phyloP scores from a whole-genome alignment of 306 rosid genomes.

The Quercus dentata region DNA sequence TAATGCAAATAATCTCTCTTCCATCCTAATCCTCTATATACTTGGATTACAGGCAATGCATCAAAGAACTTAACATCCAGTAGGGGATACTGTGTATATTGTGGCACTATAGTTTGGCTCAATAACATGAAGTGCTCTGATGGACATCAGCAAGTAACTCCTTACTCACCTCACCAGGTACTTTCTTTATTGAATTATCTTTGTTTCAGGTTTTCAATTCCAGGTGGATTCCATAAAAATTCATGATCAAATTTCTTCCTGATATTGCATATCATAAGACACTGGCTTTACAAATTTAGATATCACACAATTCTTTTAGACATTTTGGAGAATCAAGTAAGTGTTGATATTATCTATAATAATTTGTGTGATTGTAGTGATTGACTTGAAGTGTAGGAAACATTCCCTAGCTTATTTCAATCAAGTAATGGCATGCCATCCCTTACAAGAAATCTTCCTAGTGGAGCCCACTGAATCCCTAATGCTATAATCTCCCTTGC shows the following conservation, averaged over 20 bases:
- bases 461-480: neutral
- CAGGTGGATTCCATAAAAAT: neutral
- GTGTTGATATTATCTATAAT: neutral
- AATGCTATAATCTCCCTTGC: neutral
- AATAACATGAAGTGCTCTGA: conserved; percentile 59
- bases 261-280: neutral
- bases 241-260: neutral
- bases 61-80: conserved; percentile 44
- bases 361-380: neutral
- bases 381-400: neutral
- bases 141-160: conserved; percentile 44
- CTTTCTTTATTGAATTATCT: neutral
- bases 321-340: neutral
- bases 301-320: neutral
- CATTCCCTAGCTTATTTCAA: neutral
- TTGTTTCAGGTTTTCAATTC: neutral
- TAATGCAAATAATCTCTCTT: conserved; percentile 10
- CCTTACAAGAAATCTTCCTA: neutral
- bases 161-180: conserved; percentile 62
- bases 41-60: conserved; percentile 47
- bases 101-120: conserved; percentile 69
- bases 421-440: conserved; percentile 1
- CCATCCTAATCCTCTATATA: neutral
- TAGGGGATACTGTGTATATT: conserved; percentile 73
- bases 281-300: neutral